Evolutionary conservation across 2,329 filamentous ascomycete species (phyloP).

Genomic region (Colletotrichum tanaceti): DNA sequence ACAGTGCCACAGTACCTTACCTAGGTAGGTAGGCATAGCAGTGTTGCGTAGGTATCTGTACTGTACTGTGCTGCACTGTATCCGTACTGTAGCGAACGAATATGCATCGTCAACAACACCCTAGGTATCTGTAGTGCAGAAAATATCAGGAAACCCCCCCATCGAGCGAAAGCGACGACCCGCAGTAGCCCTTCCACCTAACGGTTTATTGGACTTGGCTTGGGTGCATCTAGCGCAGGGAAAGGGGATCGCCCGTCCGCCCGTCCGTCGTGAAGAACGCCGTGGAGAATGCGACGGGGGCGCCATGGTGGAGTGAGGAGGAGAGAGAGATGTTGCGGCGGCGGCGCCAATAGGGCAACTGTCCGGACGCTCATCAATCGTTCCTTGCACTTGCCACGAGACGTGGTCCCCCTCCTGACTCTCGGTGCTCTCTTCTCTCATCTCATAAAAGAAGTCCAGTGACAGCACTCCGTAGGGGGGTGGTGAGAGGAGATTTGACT

Average conservation of each 20-base stretch:
- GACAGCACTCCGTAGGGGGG: neutral
- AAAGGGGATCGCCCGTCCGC: slow-evolving; percentile 9
- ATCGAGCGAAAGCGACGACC: neutral
- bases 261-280: slow-evolving; percentile 3
- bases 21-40: too few relatives aligned
- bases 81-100: too few relatives aligned
- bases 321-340: slow-evolving; percentile 5
- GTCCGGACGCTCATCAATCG: slow-evolving; percentile 1
- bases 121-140: neutral
- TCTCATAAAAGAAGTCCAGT: neutral
- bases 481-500: neutral
- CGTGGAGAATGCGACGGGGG: slow-evolving; percentile 9
- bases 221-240: slow-evolving; percentile 21
- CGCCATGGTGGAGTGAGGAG: slow-evolving; percentile 3
- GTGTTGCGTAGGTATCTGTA: too few relatives aligned
- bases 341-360: slow-evolving; percentile 5
- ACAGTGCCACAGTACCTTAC: too few relatives aligned
- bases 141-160: neutral
- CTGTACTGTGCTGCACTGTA: too few relatives aligned
- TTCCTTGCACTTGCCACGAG: neutral
- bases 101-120: too few relatives aligned
- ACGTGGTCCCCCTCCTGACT: neutral
- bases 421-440: slow-evolving; percentile 8
- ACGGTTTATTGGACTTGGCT: slow-evolving; percentile 20
- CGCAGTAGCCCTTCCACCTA: neutral